These are phyloP conservation scores for Pythium sukuiense DNA, from an alignment of 352 stramenopile genomes.

Conservation along the genomic window DNA sequence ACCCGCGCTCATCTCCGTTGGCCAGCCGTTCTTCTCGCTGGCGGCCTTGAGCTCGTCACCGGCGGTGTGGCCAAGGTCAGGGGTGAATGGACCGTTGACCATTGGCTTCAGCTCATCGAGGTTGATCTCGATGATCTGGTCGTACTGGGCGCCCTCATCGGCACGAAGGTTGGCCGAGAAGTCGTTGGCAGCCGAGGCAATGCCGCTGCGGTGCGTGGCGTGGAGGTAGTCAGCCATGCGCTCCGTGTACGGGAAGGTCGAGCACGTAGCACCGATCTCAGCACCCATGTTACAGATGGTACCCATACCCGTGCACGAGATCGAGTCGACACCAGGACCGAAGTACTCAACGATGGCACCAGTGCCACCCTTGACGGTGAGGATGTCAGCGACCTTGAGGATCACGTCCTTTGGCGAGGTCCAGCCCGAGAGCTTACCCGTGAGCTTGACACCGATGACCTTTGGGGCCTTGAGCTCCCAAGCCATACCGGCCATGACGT, in stretches of 20 bases:
- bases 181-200: constrained; percentile 86
- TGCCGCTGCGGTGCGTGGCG: constrained; percentile 86
- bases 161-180: constrained; percentile 87
- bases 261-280: constrained; percentile 93
- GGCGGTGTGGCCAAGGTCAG: constrained; percentile 87
- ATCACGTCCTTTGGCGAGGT: constrained; percentile 94
- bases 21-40: constrained; percentile 89
- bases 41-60: constrained; percentile 66
- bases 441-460: constrained; percentile 94
- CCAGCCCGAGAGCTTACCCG: constrained; percentile 91
- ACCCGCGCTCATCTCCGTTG: constrained; percentile 86
- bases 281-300: constrained; percentile 97
- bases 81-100: constrained; percentile 92
- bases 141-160: constrained; percentile 91
- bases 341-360: constrained; percentile 95
- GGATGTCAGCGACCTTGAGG: constrained; percentile 93
- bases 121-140: constrained; percentile 94
- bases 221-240: constrained; percentile 92
- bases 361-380: constrained; percentile 93
- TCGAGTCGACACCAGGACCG: constrained; percentile 90
- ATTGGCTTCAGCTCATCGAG: constrained; percentile 89
- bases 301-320: constrained; percentile 93
- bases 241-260: constrained; percentile 92
- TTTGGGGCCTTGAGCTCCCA: constrained; percentile 96
- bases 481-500: constrained; percentile 93